These are phyloP conservation scores for Kazachstania sp. DNA, from an alignment of 1,139 yeast species.

Conservation along the genomic window DNA sequence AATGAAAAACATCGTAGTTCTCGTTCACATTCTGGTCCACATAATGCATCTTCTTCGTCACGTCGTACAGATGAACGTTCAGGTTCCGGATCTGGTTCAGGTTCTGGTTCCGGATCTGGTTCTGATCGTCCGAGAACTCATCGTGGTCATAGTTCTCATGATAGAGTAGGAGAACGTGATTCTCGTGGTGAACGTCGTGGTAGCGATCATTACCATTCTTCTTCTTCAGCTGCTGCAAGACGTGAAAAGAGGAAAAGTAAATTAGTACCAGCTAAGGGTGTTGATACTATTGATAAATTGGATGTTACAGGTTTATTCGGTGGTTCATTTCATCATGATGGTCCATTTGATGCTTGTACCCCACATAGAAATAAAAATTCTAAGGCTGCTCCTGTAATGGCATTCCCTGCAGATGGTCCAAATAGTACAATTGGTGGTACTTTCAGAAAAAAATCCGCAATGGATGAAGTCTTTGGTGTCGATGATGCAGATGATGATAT, in stretches of 20 bases:
- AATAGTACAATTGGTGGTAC: constrained; percentile 75
- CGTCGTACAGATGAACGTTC: too few relatives aligned
- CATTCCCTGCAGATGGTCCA: constrained; percentile 93
- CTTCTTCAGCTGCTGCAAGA: constrained; percentile 13
- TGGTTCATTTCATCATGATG: constrained; percentile 96
- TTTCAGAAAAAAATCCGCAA: constrained; percentile 25
- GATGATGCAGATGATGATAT: constrained; percentile 15
- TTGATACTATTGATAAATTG: constrained; percentile 88
- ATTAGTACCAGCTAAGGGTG: constrained; percentile 36
- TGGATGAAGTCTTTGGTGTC: constrained; percentile 29
- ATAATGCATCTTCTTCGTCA: neutral
- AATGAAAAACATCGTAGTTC: constrained; percentile 15
- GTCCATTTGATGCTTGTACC: constrained; percentile 97
- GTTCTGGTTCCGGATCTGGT: neutral
- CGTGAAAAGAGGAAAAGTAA: constrained; percentile 42
- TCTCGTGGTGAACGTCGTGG: constrained; percentile 4
- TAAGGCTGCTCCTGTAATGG: constrained; percentile 84
- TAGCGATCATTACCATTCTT: constrained; percentile 2
- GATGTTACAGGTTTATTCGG: constrained; percentile 95
- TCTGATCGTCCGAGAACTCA: constrained; percentile 5
- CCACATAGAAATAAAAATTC: constrained; percentile 85
- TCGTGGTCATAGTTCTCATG: constrained; percentile 9
- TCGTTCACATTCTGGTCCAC: constrained; percentile 5
- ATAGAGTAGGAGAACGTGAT: neutral
- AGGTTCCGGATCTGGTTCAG: neutral